These are phyloP conservation scores for Microcyclospora pomicola DNA, from an alignment of 2,329 filamentous ascomycete species.

Conservation along the genomic window DNA sequence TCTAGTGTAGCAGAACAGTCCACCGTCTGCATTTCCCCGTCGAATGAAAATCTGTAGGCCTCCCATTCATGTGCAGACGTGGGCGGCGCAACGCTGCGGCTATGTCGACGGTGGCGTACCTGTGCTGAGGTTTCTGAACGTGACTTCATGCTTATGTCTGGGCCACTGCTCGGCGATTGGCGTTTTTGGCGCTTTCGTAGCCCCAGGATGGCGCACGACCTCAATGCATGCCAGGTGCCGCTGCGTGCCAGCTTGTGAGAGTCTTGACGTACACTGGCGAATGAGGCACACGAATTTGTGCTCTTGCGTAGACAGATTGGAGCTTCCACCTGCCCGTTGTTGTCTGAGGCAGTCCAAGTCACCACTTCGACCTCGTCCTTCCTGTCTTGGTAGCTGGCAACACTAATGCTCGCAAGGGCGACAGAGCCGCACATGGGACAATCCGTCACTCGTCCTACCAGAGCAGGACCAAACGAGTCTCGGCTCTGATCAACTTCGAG, in stretches of 20 bases:
- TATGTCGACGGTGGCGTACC: slow-evolving; percentile 3
- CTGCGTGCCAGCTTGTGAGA: slow-evolving; percentile 45
- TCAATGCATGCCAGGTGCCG: slow-evolving; percentile 50
- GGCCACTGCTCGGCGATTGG: not conserved
- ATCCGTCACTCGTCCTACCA: slow-evolving; percentile 23
- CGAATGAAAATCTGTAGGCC: slow-evolving; percentile 37
- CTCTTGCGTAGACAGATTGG: slow-evolving; percentile 40
- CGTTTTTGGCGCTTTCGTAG: slow-evolving; percentile 40
- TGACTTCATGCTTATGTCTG: not conserved
- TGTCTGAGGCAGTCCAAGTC: slow-evolving; percentile 37
- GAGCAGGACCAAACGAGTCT: slow-evolving; percentile 2
- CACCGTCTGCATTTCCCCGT: slow-evolving; percentile 31
- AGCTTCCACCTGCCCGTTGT: slow-evolving; percentile 38
- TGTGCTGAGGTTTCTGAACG: not conserved
- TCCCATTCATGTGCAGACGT: slow-evolving; percentile 33
- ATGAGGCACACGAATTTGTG: slow-evolving; percentile 15
- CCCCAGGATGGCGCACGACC: slow-evolving; percentile 48
- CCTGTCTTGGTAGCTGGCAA: slow-evolving; percentile 38
- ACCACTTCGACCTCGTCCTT: slow-evolving; percentile 7
- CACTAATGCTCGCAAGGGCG: slow-evolving; percentile 47
- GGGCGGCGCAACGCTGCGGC: slow-evolving; percentile 3
- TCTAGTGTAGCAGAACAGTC: slow-evolving; percentile 8
- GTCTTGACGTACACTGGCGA: slow-evolving; percentile 33
- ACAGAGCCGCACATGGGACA: slow-evolving; percentile 40
- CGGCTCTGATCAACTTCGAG: slow-evolving; percentile 6